Conservation (phyloP, 768 basidiomycete species). For the Grammothele lineata region DNA sequence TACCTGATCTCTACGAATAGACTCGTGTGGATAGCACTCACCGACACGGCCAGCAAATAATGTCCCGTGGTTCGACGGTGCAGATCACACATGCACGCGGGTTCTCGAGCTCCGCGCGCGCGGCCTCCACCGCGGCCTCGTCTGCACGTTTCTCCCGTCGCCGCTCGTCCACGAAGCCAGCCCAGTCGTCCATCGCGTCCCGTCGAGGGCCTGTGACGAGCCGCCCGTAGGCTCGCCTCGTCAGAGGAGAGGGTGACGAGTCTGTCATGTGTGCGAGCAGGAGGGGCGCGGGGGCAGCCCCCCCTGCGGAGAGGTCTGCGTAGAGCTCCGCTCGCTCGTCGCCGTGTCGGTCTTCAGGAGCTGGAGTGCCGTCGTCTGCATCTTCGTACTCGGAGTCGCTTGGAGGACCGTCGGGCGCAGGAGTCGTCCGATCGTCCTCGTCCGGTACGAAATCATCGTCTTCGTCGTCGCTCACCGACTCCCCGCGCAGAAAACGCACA, state of each 20-base stretch:
- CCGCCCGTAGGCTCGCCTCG: conserved; percentile 40
- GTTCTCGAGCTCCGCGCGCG: conserved; percentile 27
- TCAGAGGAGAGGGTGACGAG: conserved; percentile 41
- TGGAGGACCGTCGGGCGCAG: conserved; percentile 1
- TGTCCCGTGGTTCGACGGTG: conserved; percentile 58
- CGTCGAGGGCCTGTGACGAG: conserved; percentile 28
- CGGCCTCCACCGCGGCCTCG: conserved; percentile 14
- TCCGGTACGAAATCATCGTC: conserved; percentile 34
- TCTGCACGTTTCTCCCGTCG: conserved; percentile 16
- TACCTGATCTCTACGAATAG: no score
- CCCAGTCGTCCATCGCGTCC: conserved; percentile 16
- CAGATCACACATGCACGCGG: conserved; percentile 62
- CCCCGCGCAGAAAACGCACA: conserved; percentile 56
- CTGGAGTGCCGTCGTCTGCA: conserved; percentile 8
- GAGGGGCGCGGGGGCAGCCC: conserved; percentile 35
- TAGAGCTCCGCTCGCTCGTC: conserved; percentile 48
- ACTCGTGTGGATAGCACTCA: conserved; percentile 36
- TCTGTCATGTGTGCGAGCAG: conserved; percentile 53
- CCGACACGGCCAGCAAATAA: conserved; percentile 88
- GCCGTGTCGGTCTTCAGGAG: conserved; percentile 28
- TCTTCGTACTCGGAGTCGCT: conserved; percentile 6
- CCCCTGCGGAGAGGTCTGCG: conserved; percentile 44
- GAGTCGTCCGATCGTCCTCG: background rate
- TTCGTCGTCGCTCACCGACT: conserved; percentile 47
- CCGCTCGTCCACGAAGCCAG: conserved; percentile 28